These are phyloP conservation scores for Yarrowia porcina DNA, from an alignment of 805 yeast genomes.

Conservation along the genomic window DNA sequence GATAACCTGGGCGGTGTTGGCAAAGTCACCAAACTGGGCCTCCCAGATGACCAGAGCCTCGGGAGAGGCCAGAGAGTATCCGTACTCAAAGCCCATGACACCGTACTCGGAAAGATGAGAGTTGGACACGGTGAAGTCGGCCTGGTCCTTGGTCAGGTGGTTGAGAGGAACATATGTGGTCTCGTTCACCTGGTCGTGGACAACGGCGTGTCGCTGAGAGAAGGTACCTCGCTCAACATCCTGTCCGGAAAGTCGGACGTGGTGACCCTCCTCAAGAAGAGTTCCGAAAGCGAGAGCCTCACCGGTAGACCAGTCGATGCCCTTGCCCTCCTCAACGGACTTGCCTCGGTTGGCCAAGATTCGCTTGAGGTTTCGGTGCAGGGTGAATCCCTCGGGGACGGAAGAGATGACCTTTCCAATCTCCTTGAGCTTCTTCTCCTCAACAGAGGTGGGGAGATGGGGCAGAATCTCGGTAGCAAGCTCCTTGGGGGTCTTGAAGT, in stretches of 20 bases:
- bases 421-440: constrained; percentile 63
- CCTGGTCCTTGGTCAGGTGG: constrained; percentile 74
- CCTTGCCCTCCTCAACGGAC: constrained; percentile 82
- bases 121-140: constrained; percentile 76
- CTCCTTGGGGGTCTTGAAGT: constrained; percentile 95
- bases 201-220: constrained; percentile 98
- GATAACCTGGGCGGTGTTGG: constrained; percentile 98
- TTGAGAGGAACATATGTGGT: constrained; percentile 79
- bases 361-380: constrained; percentile 95
- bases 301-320: constrained; percentile 99
- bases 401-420: constrained; percentile 77
- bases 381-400: constrained; percentile 82
- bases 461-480: constrained; percentile 93
- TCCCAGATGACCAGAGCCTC: constrained; percentile 98
- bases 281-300: constrained; percentile 98
- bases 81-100: constrained; percentile 98
- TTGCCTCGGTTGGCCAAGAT: constrained; percentile 84
- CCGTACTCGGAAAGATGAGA: constrained; percentile 98
- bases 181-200: constrained; percentile 93
- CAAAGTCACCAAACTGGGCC: constrained; percentile 99
- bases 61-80: constrained; percentile 96
- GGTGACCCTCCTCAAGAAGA: constrained; percentile 86
- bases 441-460: constrained; percentile 91
- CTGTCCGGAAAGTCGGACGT: constrained; percentile 97
- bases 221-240: constrained; percentile 99